Percentiles rank a stretch among this genome's conserved stretches.
phyloP scores from a whole-genome alignment of 2,329 filamentous ascomycete genomes.

The Rhexocercosporidium sp. region DNA sequence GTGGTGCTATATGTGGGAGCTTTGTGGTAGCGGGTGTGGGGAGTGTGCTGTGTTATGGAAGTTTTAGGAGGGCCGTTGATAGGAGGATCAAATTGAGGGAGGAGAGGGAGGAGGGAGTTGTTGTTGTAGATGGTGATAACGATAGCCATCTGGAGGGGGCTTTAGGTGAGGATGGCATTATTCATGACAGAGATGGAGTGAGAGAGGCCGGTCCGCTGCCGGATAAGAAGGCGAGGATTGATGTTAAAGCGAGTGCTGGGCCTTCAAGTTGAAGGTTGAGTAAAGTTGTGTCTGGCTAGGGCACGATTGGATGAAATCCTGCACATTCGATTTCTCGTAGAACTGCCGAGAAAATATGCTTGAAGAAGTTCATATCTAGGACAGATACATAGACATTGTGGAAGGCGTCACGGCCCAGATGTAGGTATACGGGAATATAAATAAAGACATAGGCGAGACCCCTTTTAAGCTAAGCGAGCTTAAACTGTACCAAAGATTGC shows the following conservation, averaged over 20 bases:
- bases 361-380: too few relatives aligned
- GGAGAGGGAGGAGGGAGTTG: background rate
- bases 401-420: too few relatives aligned
- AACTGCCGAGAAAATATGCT: too few relatives aligned
- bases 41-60: slow-evolving; percentile 72
- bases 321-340: too few relatives aligned
- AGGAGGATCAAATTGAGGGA: slow-evolving; percentile 3
- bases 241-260: slow-evolving; percentile 1
- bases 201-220: background rate
- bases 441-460: too few relatives aligned
- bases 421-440: too few relatives aligned
- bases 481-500: too few relatives aligned
- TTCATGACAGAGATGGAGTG: background rate
- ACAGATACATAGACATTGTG: too few relatives aligned
- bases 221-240: slow-evolving; percentile 1
- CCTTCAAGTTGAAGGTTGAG: background rate
- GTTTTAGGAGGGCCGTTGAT: slow-evolving; percentile 49
- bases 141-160: background rate
- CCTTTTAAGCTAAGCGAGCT: too few relatives aligned
- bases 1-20: slow-evolving; percentile 82
- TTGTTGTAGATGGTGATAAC: background rate
- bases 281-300: too few relatives aligned
- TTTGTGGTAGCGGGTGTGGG: slow-evolving; percentile 76
- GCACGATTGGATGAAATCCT: too few relatives aligned
- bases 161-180: background rate